Evolutionary conservation across 2,329 filamentous ascomycete species (phyloP).

Genomic region (Calonectria multiphialidica): DNA sequence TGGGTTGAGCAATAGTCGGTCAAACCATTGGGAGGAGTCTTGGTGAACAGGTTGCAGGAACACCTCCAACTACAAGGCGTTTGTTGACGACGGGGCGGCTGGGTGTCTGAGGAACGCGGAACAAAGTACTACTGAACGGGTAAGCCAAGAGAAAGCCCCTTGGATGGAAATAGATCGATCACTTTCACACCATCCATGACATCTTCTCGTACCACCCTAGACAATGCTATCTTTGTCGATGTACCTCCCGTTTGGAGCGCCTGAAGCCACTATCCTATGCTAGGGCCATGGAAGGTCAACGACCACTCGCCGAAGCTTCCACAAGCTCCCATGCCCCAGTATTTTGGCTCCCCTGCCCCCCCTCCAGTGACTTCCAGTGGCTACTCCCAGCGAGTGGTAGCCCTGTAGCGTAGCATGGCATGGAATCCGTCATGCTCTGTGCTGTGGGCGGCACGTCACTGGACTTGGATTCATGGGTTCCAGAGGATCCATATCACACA

Average conservation of each 20-base stretch:
- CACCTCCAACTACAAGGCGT: not conserved
- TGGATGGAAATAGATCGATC: constrained; percentile 29
- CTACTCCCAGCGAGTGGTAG: constrained; percentile 27
- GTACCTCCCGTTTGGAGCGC: constrained; percentile 24
- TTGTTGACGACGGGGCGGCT: not conserved
- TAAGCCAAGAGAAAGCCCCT: not conserved
- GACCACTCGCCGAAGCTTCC: constrained; percentile 44
- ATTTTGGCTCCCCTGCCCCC: constrained; percentile 9
- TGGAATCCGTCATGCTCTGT: constrained; percentile 29
- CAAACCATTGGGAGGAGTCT: not conserved
- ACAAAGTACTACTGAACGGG: constrained; percentile 19
- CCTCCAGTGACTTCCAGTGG: constrained; percentile 29
- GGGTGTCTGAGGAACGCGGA: not conserved
- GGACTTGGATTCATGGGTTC: constrained; percentile 32
- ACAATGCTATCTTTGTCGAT: constrained; percentile 18
- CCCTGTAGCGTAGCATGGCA: constrained; percentile 33
- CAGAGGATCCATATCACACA: constrained; percentile 38
- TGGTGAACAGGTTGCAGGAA: constrained; percentile 2
- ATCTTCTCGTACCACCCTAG: not conserved
- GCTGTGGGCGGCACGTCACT: constrained; percentile 32
- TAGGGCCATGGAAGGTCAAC: constrained; percentile 7
- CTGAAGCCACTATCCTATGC: not conserved
- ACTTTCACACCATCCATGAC: constrained; percentile 37
- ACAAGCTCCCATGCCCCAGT: constrained; percentile 49
- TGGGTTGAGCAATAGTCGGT: not conserved